phyloP scores from a whole-genome alignment of 1,284 basidiomycete species.

The Ganoderma lingzhi region DNA sequence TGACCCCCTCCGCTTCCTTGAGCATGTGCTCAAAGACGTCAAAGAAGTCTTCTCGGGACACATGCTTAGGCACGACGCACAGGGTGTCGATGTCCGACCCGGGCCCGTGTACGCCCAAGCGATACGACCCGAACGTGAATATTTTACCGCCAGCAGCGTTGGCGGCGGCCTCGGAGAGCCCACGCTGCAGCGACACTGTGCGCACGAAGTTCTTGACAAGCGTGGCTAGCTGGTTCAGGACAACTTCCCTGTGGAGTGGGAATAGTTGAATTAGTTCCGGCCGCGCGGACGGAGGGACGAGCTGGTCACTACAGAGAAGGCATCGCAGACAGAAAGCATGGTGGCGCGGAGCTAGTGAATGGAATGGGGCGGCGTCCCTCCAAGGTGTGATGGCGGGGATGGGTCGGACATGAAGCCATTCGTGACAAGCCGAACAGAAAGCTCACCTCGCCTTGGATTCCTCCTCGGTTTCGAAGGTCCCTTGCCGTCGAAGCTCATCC shows the following conservation, averaged over 20 bases:
- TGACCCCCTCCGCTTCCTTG: conserved; percentile 84
- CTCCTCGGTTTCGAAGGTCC: conserved; percentile 90
- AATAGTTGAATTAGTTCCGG: conserved; percentile 5
- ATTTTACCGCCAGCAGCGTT: conserved; percentile 95
- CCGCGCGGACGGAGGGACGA: not conserved
- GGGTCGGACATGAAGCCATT: conserved; percentile 4
- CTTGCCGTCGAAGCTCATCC: conserved; percentile 89
- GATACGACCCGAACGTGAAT: conserved; percentile 98
- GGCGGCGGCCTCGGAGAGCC: conserved; percentile 89
- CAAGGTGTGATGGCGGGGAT: not conserved
- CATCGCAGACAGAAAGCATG: not conserved
- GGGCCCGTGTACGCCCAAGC: conserved; percentile 96
- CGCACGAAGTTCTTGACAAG: conserved; percentile 96
- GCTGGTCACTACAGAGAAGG: not conserved
- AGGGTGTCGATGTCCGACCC: conserved; percentile 99
- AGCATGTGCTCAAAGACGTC: conserved; percentile 92
- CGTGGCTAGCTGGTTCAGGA: conserved; percentile 89
- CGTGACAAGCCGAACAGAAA: conserved; percentile 7
- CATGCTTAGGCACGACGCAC: conserved; percentile 96
- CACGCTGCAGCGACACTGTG: conserved; percentile 79
- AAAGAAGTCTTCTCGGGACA: conserved; percentile 97
- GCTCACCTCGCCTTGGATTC: conserved; percentile 90
- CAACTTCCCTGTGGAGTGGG: conserved; percentile 77
- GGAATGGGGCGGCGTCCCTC: not conserved
- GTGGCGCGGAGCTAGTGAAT: not conserved